These are phyloP conservation scores for Cyclotella atomus DNA, from an alignment of 108 stramenopile species.

Conservation along the genomic window DNA sequence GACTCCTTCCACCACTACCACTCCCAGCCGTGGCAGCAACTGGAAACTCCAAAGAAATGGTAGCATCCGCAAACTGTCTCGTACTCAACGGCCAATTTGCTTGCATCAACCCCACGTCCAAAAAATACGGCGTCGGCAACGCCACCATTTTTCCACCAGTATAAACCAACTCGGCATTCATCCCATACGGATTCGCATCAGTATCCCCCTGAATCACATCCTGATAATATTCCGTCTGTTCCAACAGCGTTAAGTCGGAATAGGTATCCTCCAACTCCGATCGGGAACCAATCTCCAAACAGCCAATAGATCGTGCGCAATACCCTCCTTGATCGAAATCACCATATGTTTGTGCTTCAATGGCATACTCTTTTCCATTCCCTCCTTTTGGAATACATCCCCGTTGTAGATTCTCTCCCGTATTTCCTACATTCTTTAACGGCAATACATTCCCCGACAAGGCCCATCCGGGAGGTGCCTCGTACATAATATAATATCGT, in stretches of 20 bases:
- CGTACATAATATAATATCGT: constrained; percentile 38
- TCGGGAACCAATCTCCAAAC: constrained; percentile 26
- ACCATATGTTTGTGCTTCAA: constrained; percentile 10
- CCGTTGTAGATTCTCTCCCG: not conserved
- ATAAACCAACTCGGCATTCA: not conserved
- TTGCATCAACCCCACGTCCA: constrained; percentile 30
- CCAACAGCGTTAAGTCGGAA: not conserved
- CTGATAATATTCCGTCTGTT: not conserved
- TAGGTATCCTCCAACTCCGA: constrained; percentile 8
- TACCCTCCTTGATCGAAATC: constrained; percentile 39
- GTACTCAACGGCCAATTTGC: constrained; percentile 19
- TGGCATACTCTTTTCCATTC: constrained; percentile 15
- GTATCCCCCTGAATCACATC: constrained; percentile 9
- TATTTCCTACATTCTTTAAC: not conserved
- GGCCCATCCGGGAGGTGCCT: constrained; percentile 13
- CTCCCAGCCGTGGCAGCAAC: not conserved
- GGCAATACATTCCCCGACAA: constrained; percentile 27
- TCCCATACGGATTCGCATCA: not conserved
- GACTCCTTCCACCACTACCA: too few species aligned
- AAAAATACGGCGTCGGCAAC: constrained; percentile 5
- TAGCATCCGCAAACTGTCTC: constrained; percentile 27
- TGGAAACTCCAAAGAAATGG: constrained; percentile 22
- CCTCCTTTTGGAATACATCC: constrained; percentile 16
- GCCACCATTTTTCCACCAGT: constrained; percentile 10
- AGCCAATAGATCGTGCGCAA: constrained; percentile 33